Percentiles rank a stretch among this genome's conserved stretches.
Conservation (phyloP, 108 stramenopile species). For the Heterococcus sp. region DNA sequence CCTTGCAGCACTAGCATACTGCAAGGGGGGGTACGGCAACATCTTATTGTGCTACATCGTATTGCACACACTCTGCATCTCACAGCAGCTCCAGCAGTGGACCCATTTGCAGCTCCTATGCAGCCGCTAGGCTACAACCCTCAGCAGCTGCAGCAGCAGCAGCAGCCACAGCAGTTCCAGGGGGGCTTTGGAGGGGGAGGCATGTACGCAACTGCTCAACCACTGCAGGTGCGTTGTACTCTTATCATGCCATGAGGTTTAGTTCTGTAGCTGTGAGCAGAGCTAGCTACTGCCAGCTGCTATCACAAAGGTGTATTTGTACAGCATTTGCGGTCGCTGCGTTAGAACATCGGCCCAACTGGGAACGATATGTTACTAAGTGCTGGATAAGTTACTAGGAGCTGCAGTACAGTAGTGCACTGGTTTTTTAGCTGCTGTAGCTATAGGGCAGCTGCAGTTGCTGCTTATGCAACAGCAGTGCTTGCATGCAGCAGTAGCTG, state of each 20-base stretch:
- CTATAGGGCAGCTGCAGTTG: neutral
- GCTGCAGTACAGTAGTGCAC: neutral
- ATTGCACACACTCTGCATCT: no score
- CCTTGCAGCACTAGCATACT: no score
- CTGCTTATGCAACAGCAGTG: neutral
- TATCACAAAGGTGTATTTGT: neutral
- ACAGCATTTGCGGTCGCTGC: no score
- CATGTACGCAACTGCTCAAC: neutral
- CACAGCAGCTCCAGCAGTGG: neutral
- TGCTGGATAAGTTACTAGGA: neutral
- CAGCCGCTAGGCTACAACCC: no score
- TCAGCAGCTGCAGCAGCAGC: neutral
- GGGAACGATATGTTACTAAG: no score
- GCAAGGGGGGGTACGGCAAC: no score
- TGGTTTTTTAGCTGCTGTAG: neutral
- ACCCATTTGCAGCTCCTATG: neutral
- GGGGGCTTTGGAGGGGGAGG: neutral
- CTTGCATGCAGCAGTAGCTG: neutral
- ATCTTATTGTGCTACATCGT: no score
- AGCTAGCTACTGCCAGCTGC: neutral
- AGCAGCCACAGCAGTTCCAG: neutral
- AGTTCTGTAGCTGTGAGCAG: neutral
- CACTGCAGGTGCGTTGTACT: neutral
- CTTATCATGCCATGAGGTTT: neutral
- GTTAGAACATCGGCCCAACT: no score